A percentile compares a stretch with the other conserved stretches of the same genome.
Evolutionary conservation across 148 eudicot genomes (phyloP).

Genomic region (Suaeda aralocaspica): DNA sequence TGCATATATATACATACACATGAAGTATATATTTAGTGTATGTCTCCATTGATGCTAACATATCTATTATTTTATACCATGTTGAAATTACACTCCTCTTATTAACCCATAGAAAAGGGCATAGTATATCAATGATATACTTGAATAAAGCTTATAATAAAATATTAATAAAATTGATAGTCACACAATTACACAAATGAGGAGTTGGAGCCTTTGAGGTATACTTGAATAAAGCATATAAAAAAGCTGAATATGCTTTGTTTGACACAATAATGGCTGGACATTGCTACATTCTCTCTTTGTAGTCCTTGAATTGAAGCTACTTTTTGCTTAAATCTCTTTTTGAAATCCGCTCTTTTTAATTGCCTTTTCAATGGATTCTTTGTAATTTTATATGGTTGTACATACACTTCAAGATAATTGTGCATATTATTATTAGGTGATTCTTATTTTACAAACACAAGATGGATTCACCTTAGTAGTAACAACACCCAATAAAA

Average conservation of each 20-base stretch:
- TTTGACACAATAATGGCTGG: constrained; percentile 20
- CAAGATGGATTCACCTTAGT: neutral
- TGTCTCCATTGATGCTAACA: too few species aligned
- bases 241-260: constrained; percentile 9
- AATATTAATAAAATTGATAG: neutral
- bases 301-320: constrained; percentile 4
- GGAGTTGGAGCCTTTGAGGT: neutral
- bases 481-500: neutral
- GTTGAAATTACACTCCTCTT: too few species aligned
- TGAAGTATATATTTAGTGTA: too few species aligned
- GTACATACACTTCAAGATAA: neutral
- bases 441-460: constrained; percentile 1
- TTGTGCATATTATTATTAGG: neutral
- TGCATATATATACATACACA: too few species aligned
- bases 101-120: too few species aligned
- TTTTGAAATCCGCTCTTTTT: constrained; percentile 6
- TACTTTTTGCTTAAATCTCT: neutral
- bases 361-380: neutral
- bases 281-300: constrained; percentile 17
- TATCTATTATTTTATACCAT: too few species aligned
- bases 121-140: too few species aligned
- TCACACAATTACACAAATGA: neutral
- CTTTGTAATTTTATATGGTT: neutral
- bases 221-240: constrained; percentile 4
- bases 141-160: too few species aligned